A percentile compares a stretch with the other conserved stretches of the same genome.
phyloP scores from a whole-genome alignment of 305 asterid species.

The Solanum aculeatissimum region DNA sequence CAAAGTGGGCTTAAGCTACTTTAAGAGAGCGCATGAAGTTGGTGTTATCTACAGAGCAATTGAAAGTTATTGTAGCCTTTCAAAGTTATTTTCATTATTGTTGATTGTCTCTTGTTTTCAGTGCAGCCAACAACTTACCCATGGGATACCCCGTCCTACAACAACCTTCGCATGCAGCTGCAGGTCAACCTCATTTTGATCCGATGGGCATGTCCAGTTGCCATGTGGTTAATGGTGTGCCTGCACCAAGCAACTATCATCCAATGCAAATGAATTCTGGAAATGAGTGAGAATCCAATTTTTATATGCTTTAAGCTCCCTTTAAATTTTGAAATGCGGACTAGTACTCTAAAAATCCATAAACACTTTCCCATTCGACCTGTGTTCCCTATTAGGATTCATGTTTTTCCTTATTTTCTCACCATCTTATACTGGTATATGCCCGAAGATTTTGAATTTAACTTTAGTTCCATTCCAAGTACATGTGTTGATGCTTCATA shows the following conservation, averaged over 20 bases:
- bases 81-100: slow-evolving; percentile 16
- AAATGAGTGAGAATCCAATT: slow-evolving; percentile 49
- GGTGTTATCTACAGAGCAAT: neutral
- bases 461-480: neutral
- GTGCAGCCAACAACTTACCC: slow-evolving; percentile 97
- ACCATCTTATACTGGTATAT: neutral
- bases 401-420: neutral
- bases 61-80: neutral
- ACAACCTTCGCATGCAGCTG: slow-evolving; percentile 52
- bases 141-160: slow-evolving; percentile 91
- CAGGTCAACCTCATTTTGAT: slow-evolving; percentile 81
- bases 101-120: slow-evolving; percentile 41
- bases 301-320: neutral
- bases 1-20: neutral
- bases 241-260: slow-evolving; percentile 76
- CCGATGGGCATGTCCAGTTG: slow-evolving; percentile 56
- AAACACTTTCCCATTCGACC: neutral
- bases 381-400: neutral
- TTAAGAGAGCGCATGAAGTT: neutral
- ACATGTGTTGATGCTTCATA: neutral
- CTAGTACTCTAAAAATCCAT: neutral
- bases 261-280: slow-evolving; percentile 81
- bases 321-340: neutral
- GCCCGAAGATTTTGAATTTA: neutral
- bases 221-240: slow-evolving; percentile 87